Base-by-base conservation (phyloP, 371 early-diverging fungal species). In the Zancudomyces culisetae region DNA sequence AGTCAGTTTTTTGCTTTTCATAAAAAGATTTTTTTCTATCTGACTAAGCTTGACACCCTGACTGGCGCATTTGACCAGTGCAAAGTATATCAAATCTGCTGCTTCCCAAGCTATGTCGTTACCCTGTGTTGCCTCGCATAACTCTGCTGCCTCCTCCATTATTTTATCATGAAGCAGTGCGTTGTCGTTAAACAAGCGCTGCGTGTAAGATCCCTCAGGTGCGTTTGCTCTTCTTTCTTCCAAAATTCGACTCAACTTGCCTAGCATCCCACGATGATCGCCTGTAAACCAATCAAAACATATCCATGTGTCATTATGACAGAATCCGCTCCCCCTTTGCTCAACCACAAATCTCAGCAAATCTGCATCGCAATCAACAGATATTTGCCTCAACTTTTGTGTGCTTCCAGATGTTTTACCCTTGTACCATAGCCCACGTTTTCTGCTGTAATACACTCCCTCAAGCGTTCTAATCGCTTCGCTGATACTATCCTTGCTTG, bases 61-160 rank as follows among this genome's bases (percentile, higher is more conserved):
- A 28, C 76, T 73, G 1, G 82, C 77, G 67, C 90, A 90, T 60
- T 87, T 90, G 49, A 77, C 80, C 45, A 97, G 67, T 2, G 87
- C 81, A 74, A 97, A 97, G 72, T 94, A 97, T 49, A 97, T 75
- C 52, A 95, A 66, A 61, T 97, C 98, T 22, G 98, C 96, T 23
- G 93, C 84, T 64, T 97, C 96, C 78, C 85, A 88, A 2, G 93
- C 90, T 56, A 93, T 78, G 1, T 94, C 87, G 0, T 80, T 78
- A 24, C 67, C 68, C 1, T 64, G 66, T 10, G 59, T 70, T 26
- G 98, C 94, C 24, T 85, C 79, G 53, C 88, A 85, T 23, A 97
- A 63, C 66, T 93, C 96, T 10, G 81, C 76, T 2, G 98, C 98
- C 66, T 95, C 96, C 62, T 97, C 98, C 73, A 86, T 76, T 52